phyloP scores from a whole-genome alignment of 805 yeast species.

The Suhomyces emberorum region DNA sequence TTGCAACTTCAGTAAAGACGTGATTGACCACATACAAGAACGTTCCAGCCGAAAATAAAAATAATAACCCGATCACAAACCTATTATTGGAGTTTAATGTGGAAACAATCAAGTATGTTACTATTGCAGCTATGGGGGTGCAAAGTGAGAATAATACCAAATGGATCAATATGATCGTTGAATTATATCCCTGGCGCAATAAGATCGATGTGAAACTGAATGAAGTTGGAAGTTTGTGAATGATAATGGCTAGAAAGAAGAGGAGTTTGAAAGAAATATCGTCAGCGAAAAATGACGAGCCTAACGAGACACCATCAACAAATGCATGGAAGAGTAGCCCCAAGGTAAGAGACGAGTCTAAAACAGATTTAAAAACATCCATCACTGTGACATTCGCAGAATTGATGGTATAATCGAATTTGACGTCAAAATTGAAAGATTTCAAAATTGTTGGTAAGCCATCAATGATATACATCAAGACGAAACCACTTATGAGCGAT shows the following conservation, averaged over 20 bases:
- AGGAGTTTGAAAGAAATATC: constrained; percentile 37
- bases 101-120: constrained; percentile 43
- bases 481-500: constrained; percentile 51
- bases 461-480: constrained; percentile 51
- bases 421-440: constrained; percentile 11
- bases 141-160: constrained; percentile 51
- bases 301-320: constrained; percentile 73
- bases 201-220: constrained; percentile 62
- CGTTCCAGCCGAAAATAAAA: constrained; percentile 69
- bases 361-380: constrained; percentile 20
- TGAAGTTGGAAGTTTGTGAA: constrained; percentile 75
- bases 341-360: constrained; percentile 48
- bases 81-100: constrained; percentile 26
- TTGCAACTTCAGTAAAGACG: constrained; percentile 42
- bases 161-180: constrained; percentile 40
- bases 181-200: constrained; percentile 33
- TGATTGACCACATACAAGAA: constrained; percentile 70
- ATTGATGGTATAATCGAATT: constrained; percentile 1
- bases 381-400: background rate
- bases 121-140: constrained; percentile 61
- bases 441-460: constrained; percentile 16
- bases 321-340: constrained; percentile 66
- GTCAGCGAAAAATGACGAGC: constrained; percentile 49
- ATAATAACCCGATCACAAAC: constrained; percentile 50
- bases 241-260: constrained; percentile 57